These are phyloP conservation scores for Aspergillus sergii DNA, from an alignment of 2,329 filamentous ascomycete genomes.

Conservation along the genomic window DNA sequence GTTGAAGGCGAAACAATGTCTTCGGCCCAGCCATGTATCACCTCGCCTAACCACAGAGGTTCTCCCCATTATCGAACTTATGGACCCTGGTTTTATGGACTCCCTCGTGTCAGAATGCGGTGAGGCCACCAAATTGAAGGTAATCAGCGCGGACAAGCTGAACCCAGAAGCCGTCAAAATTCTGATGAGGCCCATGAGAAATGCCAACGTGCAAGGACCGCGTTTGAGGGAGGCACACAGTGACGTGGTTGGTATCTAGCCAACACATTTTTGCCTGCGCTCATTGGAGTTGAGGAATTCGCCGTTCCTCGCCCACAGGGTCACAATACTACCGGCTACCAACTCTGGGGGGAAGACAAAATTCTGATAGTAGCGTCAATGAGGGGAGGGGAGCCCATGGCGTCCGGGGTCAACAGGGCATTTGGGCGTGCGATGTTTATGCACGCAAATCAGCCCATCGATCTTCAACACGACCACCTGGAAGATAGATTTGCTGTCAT, in stretches of 20 bases:
- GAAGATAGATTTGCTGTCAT: slow-evolving; percentile 46
- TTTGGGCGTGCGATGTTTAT: slow-evolving; percentile 57
- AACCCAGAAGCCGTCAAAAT: slow-evolving; percentile 50
- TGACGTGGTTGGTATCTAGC: slow-evolving; percentile 56
- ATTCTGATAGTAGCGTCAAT: slow-evolving; percentile 64
- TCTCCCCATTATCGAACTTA: slow-evolving; percentile 47
- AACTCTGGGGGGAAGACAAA: slow-evolving; percentile 49
- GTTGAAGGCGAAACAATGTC: slow-evolving; percentile 49
- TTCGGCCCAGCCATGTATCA: slow-evolving; percentile 45
- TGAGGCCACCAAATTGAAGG: neutral
- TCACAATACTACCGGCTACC: slow-evolving; percentile 47
- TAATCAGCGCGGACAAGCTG: slow-evolving; percentile 49
- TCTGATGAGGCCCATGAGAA: slow-evolving; percentile 57
- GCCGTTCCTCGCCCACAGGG: slow-evolving; percentile 57
- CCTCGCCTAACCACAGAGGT: slow-evolving; percentile 47
- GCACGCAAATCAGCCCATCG: slow-evolving; percentile 44
- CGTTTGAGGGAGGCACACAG: slow-evolving; percentile 53
- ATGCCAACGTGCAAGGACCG: slow-evolving; percentile 51
- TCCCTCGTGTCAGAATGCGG: slow-evolving; percentile 19
- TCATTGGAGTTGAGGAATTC: slow-evolving; percentile 54
- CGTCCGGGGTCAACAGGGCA: slow-evolving; percentile 57
- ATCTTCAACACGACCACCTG: slow-evolving; percentile 51
- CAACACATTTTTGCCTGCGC: slow-evolving; percentile 46
- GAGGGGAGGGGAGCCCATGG: slow-evolving; percentile 66
- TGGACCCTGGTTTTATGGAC: slow-evolving; percentile 29